phyloP scores from a whole-genome alignment of 1,139 yeast genomes.

The Groenewaldozyma auringiensis region DNA sequence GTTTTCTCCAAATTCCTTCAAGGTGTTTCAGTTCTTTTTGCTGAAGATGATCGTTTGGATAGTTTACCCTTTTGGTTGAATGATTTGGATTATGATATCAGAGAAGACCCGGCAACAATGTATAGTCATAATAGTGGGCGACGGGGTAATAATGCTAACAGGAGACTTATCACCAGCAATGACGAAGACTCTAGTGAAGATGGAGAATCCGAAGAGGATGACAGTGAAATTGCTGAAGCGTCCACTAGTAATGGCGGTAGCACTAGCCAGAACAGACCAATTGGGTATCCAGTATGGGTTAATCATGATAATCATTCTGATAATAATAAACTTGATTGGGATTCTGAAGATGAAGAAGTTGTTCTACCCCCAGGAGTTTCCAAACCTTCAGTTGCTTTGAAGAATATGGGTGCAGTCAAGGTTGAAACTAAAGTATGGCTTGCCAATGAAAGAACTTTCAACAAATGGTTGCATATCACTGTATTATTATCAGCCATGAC shows the following conservation, averaged over 20 bases:
- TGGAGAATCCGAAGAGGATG: slow-evolving; percentile 18
- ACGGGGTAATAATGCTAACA: slow-evolving; percentile 4
- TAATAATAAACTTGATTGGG: slow-evolving; percentile 45
- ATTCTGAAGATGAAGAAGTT: slow-evolving; percentile 84
- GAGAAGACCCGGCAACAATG: slow-evolving; percentile 64
- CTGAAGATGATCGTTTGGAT: slow-evolving; percentile 86
- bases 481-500: slow-evolving; percentile 80
- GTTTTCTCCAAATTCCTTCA: slow-evolving; percentile 85
- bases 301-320: slow-evolving; percentile 5
- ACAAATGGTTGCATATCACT: slow-evolving; percentile 93
- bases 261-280: slow-evolving; percentile 2
- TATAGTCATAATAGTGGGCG: slow-evolving; percentile 45
- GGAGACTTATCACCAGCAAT: slow-evolving; percentile 5
- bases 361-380: slow-evolving; percentile 82
- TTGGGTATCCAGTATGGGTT: slow-evolving; percentile 17
- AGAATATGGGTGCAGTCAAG: slow-evolving; percentile 85
- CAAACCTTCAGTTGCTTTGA: slow-evolving; percentile 69
- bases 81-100: slow-evolving; percentile 75
- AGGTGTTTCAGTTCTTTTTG: slow-evolving; percentile 79
- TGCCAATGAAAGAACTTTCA: slow-evolving; percentile 95
- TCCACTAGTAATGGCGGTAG: slow-evolving; percentile 8
- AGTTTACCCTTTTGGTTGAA: slow-evolving; percentile 92
- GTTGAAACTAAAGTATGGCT: slow-evolving; percentile 98
- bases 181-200: slow-evolving; percentile 4
- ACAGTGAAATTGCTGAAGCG: slow-evolving; percentile 15